Base-by-base conservation (phyloP, 306 rosid genomes). In the Acacia acuminata region DNA sequence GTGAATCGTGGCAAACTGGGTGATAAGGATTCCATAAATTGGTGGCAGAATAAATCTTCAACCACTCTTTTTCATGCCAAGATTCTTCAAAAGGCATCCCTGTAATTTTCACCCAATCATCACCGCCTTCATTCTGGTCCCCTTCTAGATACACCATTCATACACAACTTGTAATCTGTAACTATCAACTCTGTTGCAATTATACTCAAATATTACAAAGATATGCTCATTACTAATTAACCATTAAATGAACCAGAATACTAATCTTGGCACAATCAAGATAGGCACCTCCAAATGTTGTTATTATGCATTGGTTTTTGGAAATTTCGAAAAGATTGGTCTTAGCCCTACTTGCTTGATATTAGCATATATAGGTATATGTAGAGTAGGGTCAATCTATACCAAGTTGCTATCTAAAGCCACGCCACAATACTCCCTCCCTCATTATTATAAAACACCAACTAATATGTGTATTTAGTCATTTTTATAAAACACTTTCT, bases 371-470 rank as follows among this genome's bases (percentile, higher is more conserved):
- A 77, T 30, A 87, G 85, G 85, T 82, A 85, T 77, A 76, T 85
- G 89, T 85, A 90, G 97, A 84, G 77, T 32, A 90, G 93, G 97
- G 91, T 81, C 77, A 85, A 56, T 47, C 86, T 82, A 73, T 64
- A 82, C 82, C 92, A 88, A 89, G 82, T 94, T 89, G 97, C 83
- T 84, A 80, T 82, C 55, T 81, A 85, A 89, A 87, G 92, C 88
- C 86, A 53, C 25, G n/a, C 63, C 82, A 81, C 42, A 78, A 1
- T 30, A 30, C 32, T 30, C 2, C 32, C 32, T 30, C 32, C 2
- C 2, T 2, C 32, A 27, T 30, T 30, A 30, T 30, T 30, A 30
- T 0, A 30, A 30, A 2, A 2, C 2, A 30, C 32, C 2, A 30
- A 30, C 2, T 30, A 30, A 30, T 30, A 30, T 0, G 32, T 30